Evolutionary conservation across 2,329 filamentous ascomycete genomes (phyloP), one percentile per base, ranked within the genome.

Genomic region (Monilinia fructicola): DNA sequence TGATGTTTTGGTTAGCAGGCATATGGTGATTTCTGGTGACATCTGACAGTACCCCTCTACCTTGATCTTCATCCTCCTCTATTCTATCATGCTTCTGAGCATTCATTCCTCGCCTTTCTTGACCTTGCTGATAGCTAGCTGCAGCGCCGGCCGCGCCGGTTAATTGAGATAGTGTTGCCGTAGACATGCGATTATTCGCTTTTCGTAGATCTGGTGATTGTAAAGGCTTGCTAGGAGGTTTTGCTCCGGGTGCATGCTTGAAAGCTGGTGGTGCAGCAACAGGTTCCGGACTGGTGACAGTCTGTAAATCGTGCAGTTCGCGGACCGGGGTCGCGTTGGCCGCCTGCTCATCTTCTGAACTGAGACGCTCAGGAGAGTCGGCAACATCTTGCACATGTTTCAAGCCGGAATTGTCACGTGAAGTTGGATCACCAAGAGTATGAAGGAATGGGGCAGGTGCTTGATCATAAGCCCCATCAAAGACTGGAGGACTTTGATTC

Each of bases 111-210:
- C 73, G 71, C 54, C 71, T 69, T 52, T 73, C 71, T 59, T 70
- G 67, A 54, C 58, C 68, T 75, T 77, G 78, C 77, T 79, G 81
- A 76, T 83, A 78, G 78, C 69, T 67, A 46, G 69, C 66, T 35
- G 66, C 69, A 62, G 86, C 77, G 28, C 84, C 85, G 64, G 85
- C 86, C 55, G 90, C 90, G 71, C 89, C 90, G 42, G 87, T 87
- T 76, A 98, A 83, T 75, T 97, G 92, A 54, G 88, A 84, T 55
- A 97, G 82, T 0, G 94, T 98, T 1, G 87, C 88, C 71, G 84
- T 85, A 35, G 95, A 97, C 76, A 98, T 88, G 28, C 92, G 89
- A 72, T 90, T 93, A 72, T 92, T 95, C 62, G 91, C 92, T 70
- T 88, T 88, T 69, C 91, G 89, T 73, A 94, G 82, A 75, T 95